phyloP scores from a whole-genome alignment of 2,329 filamentous ascomycete genomes.

The Sordariomycetes sp. region DNA sequence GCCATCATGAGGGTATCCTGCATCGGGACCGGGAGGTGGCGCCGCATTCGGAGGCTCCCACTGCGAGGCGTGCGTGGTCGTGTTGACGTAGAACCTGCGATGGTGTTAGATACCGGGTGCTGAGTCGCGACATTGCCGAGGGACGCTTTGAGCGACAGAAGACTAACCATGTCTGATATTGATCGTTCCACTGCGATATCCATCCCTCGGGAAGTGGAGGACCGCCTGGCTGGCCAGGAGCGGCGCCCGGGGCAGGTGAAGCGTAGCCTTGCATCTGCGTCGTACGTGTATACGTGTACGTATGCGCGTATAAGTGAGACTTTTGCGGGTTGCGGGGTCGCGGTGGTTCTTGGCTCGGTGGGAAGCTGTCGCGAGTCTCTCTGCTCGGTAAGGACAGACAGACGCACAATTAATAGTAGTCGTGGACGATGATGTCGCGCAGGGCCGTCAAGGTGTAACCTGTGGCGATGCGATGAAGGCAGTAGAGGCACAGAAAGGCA shows the following conservation, averaged over 20 bases:
- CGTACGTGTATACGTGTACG: not conserved
- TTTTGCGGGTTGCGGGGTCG: slow-evolving; percentile 2
- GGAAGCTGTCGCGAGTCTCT: no score
- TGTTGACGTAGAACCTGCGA: slow-evolving; percentile 5
- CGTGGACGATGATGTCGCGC: no score
- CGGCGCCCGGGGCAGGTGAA: not conserved
- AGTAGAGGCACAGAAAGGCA: no score
- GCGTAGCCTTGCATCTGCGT: slow-evolving; percentile 5
- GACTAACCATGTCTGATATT: slow-evolving; percentile 4
- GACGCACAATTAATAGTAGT: no score
- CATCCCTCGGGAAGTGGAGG: slow-evolving; percentile 5
- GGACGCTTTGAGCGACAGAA: not conserved
- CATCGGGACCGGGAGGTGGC: not conserved
- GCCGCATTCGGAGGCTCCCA: slow-evolving; percentile 1
- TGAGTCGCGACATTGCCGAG: not conserved
- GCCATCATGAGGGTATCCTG: no score
- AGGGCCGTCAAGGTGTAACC: no score
- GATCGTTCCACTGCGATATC: slow-evolving; percentile 4
- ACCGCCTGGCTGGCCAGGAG: slow-evolving; percentile 1
- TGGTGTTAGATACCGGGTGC: not conserved
- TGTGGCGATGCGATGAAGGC: no score
- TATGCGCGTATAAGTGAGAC: not conserved
- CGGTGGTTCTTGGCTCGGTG: no score
- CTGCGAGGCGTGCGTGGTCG: slow-evolving; percentile 2
- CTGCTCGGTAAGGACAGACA: no score